These are phyloP conservation scores for Tylopilus intermedius DNA, from an alignment of 768 basidiomycete species.

Conservation along the genomic window DNA sequence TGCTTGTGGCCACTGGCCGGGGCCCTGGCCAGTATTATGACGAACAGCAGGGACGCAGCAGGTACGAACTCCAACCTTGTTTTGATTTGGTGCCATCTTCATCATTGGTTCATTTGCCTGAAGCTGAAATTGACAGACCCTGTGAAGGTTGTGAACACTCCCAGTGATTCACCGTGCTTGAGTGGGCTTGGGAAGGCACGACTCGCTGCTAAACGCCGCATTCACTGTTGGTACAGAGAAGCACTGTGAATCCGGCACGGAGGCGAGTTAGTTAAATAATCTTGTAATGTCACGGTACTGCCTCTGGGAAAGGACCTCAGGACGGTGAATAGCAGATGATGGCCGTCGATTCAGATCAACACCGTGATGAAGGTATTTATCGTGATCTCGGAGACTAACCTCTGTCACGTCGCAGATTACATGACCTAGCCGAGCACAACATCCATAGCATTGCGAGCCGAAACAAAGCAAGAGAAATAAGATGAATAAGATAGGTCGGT, in stretches of 20 bases:
- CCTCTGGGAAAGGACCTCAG: background rate
- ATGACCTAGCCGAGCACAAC: conserved; percentile 16
- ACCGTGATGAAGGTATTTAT: background rate
- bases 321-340: background rate
- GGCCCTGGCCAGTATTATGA: background rate
- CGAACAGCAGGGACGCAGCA: background rate
- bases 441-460: conserved; percentile 26
- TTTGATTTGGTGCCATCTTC: background rate
- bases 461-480: conserved; percentile 30
- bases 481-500: conserved; percentile 28
- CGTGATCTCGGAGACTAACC: background rate
- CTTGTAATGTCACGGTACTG: background rate
- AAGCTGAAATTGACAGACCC: background rate
- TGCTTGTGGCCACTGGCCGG: background rate
- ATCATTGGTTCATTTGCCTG: background rate
- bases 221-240: background rate
- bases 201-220: background rate
- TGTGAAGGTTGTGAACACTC: background rate
- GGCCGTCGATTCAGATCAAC: background rate
- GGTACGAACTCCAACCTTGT: background rate
- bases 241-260: background rate
- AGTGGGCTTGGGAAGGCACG: background rate
- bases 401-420: background rate
- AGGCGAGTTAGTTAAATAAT: background rate
- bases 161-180: background rate